A percentile compares a stretch with the other conserved stretches of the same genome.
These are phyloP conservation scores for Agaricus blazei DNA, from an alignment of 768 basidiomycete genomes.

Conservation along the genomic window DNA sequence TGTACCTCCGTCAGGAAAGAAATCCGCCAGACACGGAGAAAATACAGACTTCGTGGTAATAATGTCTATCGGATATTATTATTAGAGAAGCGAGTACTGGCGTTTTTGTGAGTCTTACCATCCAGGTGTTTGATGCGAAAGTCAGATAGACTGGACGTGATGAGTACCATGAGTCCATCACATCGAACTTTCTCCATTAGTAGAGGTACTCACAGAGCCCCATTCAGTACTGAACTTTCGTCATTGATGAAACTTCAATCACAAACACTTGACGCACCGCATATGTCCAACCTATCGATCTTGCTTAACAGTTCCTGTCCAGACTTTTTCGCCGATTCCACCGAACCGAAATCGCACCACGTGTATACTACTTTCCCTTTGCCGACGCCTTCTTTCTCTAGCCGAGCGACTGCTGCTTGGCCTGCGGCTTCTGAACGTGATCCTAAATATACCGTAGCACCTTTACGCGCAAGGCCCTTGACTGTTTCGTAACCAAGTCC, in stretches of 20 bases:
- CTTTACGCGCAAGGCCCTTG: conserved; percentile 40
- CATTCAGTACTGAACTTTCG: neutral
- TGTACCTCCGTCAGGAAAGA: neutral
- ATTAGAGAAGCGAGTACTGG: neutral
- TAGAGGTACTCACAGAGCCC: neutral
- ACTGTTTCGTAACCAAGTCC: conserved; percentile 42
- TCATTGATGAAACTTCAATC: neutral
- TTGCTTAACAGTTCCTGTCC: conserved; percentile 37
- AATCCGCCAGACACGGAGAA: neutral
- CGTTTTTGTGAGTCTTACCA: neutral
- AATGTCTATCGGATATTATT: neutral
- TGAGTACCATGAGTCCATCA: neutral
- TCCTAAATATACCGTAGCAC: conserved; percentile 52
- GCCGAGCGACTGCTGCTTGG: conserved; percentile 34
- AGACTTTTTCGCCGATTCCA: conserved; percentile 31
- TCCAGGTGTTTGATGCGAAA: conserved; percentile 1
- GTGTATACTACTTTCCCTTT: conserved; percentile 39
- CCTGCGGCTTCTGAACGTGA: conserved; percentile 39
- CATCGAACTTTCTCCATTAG: neutral
- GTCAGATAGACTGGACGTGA: neutral
- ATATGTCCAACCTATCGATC: conserved; percentile 44
- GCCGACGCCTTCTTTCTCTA: conserved; percentile 35
- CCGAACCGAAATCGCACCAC: conserved; percentile 40
- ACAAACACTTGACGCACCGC: conserved; percentile 27
- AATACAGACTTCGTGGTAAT: neutral